Conservation (phyloP, 768 basidiomycete genomes). For the Lactifluus hygrophoroides region DNA sequence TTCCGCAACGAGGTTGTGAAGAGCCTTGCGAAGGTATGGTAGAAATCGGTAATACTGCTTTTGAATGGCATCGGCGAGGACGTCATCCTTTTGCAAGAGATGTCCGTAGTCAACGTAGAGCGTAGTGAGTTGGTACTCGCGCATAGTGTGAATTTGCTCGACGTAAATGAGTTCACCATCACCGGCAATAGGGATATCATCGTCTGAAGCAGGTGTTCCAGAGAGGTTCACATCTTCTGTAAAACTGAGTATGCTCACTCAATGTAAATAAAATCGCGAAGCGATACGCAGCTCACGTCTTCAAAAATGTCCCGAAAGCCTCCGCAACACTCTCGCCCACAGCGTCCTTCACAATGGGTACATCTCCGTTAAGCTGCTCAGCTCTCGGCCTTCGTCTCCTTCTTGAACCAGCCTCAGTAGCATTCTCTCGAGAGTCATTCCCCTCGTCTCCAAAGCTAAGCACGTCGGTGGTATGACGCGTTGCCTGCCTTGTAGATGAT, state of each 20-base stretch:
- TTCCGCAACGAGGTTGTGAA: conserved; percentile 81
- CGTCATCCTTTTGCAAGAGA: conserved; percentile 82
- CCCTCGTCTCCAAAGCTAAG: conserved; percentile 38
- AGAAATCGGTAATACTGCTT: conserved; percentile 96
- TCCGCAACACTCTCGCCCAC: conserved; percentile 94
- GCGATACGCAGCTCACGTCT: conserved; percentile 45
- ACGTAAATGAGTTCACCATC: conserved; percentile 74
- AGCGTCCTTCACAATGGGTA: conserved; percentile 85
- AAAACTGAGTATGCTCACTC: conserved; percentile 45
- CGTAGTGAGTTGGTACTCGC: conserved; percentile 88
- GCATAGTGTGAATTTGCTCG: conserved; percentile 92
- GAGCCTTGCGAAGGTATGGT: conserved; percentile 85
- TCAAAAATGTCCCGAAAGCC: conserved; percentile 85
- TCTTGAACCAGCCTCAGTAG: conserved; percentile 26
- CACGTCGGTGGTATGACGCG: conserved; percentile 27
- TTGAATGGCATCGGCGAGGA: conserved; percentile 88
- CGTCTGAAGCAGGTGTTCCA: conserved; percentile 75
- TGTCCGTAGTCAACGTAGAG: conserved; percentile 96
- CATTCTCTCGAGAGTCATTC: conserved; percentile 34
- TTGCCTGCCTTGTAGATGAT: conserved; percentile 24
- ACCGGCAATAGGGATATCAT: conserved; percentile 41
- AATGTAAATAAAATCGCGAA: background rate
- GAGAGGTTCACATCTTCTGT: conserved; percentile 74
- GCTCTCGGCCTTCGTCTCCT: conserved; percentile 37
- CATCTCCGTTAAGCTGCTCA: conserved; percentile 47